A percentile compares a stretch with the other conserved stretches of the same genome.
These are phyloP conservation scores for Phytopythium boreale DNA, from an alignment of 352 stramenopile species.

Conservation along the genomic window DNA sequence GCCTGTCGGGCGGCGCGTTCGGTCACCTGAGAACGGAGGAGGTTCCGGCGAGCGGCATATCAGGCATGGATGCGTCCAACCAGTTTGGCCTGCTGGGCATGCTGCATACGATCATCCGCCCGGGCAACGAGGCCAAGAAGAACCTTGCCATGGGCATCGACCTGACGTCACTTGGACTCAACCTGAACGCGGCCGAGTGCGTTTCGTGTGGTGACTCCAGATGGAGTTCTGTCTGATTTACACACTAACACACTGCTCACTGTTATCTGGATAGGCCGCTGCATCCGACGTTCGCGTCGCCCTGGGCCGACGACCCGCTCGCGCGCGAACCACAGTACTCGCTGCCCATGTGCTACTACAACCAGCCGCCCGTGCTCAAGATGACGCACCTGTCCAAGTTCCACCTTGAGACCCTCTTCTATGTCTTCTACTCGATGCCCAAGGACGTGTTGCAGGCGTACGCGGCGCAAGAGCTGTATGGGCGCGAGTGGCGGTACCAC, in stretches of 20 bases:
- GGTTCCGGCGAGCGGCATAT: slow-evolving; percentile 24
- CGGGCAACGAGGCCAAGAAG: slow-evolving; percentile 65
- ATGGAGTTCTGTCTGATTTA: background rate
- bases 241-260: background rate
- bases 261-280: slow-evolving; percentile 38
- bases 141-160: slow-evolving; percentile 78
- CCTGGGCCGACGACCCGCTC: slow-evolving; percentile 66
- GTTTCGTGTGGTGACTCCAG: slow-evolving; percentile 10
- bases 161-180: slow-evolving; percentile 78
- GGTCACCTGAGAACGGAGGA: slow-evolving; percentile 42
- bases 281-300: slow-evolving; percentile 79
- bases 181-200: slow-evolving; percentile 84
- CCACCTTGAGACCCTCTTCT: slow-evolving; percentile 98
- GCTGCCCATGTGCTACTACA: slow-evolving; percentile 86
- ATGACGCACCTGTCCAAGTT: slow-evolving; percentile 98
- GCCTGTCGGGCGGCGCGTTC: slow-evolving; percentile 57
- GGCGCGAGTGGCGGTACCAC: slow-evolving; percentile 97
- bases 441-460: slow-evolving; percentile 96
- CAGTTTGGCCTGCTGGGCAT: slow-evolving; percentile 80
- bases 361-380: slow-evolving; percentile 96
- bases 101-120: slow-evolving; percentile 75
- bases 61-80: slow-evolving; percentile 62
- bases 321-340: slow-evolving; percentile 85
- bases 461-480: slow-evolving; percentile 87
- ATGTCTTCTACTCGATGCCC: slow-evolving; percentile 99